These are phyloP conservation scores for Stygiomarasmius scandens DNA, from an alignment of 1,284 basidiomycete species.

Conservation along the genomic window DNA sequence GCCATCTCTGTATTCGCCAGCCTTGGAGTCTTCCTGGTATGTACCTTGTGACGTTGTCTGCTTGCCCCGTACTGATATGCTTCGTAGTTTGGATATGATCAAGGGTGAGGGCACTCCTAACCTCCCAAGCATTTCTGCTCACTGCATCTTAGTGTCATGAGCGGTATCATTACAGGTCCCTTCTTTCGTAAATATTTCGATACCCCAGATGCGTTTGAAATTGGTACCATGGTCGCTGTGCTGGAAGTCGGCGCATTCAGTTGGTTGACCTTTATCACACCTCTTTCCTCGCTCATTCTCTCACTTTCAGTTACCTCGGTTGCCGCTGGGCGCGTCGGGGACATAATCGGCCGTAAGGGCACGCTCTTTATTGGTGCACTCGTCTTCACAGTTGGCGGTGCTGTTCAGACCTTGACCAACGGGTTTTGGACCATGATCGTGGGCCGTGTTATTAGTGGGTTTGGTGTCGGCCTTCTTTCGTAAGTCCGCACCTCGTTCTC, in stretches of 20 bases:
- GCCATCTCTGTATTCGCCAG: constrained; percentile 84
- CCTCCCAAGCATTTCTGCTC: background rate
- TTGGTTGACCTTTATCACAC: constrained; percentile 37
- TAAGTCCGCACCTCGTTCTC: constrained; percentile 41
- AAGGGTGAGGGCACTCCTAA: constrained; percentile 62
- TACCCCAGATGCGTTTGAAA: constrained; percentile 68
- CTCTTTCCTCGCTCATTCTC: background rate
- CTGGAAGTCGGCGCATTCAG: constrained; percentile 92
- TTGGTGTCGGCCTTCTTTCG: constrained; percentile 93
- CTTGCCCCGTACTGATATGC: constrained; percentile 1
- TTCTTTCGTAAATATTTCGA: constrained; percentile 86
- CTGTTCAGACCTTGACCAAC: constrained; percentile 85
- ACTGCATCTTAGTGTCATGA: constrained; percentile 68
- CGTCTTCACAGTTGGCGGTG: constrained; percentile 88
- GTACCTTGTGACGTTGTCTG: constrained; percentile 26
- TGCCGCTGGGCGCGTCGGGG: constrained; percentile 86
- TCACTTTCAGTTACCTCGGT: constrained; percentile 77
- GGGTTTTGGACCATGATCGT: constrained; percentile 88
- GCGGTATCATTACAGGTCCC: constrained; percentile 92
- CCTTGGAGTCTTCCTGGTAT: constrained; percentile 85
- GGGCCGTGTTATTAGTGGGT: constrained; percentile 87
- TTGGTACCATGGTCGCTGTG: constrained; percentile 91
- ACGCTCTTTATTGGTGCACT: constrained; percentile 88
- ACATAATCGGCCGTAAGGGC: constrained; percentile 84
- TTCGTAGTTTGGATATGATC: constrained; percentile 86